Conservation (phyloP, 768 basidiomycete genomes). For the Naganishia vaughanmartiniae region DNA sequence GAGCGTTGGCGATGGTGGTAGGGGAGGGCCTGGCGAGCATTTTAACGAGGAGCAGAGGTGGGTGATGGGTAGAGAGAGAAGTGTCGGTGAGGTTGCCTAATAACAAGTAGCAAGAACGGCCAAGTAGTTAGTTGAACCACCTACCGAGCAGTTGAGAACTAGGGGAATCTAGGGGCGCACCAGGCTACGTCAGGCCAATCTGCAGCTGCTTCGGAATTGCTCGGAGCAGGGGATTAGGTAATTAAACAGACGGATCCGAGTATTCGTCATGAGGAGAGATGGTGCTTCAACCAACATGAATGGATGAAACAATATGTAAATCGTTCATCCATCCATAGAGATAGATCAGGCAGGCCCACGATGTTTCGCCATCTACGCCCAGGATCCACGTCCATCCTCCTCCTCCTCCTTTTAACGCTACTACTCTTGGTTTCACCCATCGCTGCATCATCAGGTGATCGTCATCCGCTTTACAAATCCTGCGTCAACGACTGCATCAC, state of each 20-base stretch:
- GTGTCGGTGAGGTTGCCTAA: background rate
- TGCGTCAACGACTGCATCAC: slow-evolving; percentile 59
- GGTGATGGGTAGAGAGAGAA: background rate
- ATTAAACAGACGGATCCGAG: background rate
- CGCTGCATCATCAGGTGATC: slow-evolving; percentile 65
- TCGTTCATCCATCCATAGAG: no score
- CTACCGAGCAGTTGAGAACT: slow-evolving; percentile 1
- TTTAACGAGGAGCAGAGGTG: background rate
- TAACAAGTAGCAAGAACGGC: background rate
- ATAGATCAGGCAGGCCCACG: no score
- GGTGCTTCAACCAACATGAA: no score
- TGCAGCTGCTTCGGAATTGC: slow-evolving; percentile 21
- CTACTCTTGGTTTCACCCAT: slow-evolving; percentile 28
- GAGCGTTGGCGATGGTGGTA: slow-evolving; percentile 33
- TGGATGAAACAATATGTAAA: no score
- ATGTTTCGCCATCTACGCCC: background rate
- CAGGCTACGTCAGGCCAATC: slow-evolving; percentile 25
- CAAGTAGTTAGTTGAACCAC: no score
- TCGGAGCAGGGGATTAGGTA: slow-evolving; percentile 11
- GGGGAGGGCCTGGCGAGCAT: slow-evolving; percentile 33
- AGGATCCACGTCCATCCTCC: background rate
- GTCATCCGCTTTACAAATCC: slow-evolving; percentile 57
- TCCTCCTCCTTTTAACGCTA: slow-evolving; percentile 21
- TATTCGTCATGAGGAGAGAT: background rate
- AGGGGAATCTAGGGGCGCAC: slow-evolving; percentile 7